Evolutionary conservation across 768 basidiomycete species (phyloP).

Genomic region (Baorangia bicolor): DNA sequence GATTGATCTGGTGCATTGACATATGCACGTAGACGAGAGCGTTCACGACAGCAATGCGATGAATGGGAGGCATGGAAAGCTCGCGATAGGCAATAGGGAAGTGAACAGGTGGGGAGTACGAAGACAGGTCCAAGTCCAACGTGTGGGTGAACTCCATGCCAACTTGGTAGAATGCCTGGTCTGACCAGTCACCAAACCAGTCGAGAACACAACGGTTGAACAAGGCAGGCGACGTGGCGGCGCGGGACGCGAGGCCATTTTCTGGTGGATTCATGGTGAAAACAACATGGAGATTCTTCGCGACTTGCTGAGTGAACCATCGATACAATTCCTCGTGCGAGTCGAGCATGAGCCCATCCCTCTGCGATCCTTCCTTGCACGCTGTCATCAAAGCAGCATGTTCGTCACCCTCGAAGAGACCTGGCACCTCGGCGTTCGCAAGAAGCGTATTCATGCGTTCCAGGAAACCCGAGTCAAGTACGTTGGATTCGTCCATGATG

Average conservation of each 20-base stretch:
- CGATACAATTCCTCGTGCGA: constrained; percentile 96
- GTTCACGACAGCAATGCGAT: constrained; percentile 90
- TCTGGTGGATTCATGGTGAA: constrained; percentile 99
- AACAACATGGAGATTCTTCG: constrained; percentile 96
- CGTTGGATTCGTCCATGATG: constrained; percentile 99
- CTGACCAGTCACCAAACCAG: constrained; percentile 99
- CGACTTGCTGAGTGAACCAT: constrained; percentile 99
- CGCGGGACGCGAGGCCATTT: constrained; percentile 92
- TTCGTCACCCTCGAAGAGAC: constrained; percentile 99
- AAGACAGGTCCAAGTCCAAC: constrained; percentile 85
- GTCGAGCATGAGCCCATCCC: constrained; percentile 97
- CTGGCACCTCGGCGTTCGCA: constrained; percentile 99
- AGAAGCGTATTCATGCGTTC: constrained; percentile 99
- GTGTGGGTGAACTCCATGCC: constrained; percentile 95
- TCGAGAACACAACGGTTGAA: constrained; percentile 99
- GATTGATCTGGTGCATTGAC: constrained; percentile 86
- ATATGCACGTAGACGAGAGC: constrained; percentile 91
- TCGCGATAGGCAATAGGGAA: constrained; percentile 92
- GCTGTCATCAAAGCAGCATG: constrained; percentile 98
- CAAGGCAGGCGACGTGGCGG: constrained; percentile 95
- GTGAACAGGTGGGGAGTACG: constrained; percentile 72
- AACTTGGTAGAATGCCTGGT: constrained; percentile 98
- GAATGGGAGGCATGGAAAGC: constrained; percentile 80
- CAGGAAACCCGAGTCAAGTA: constrained; percentile 96
- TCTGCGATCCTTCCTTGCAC: constrained; percentile 98